Percentiles rank a stretch among this genome's conserved stretches.
phyloP scores from a whole-genome alignment of 192 early-diverging fungal species.

The Haplosporangium gracile region DNA sequence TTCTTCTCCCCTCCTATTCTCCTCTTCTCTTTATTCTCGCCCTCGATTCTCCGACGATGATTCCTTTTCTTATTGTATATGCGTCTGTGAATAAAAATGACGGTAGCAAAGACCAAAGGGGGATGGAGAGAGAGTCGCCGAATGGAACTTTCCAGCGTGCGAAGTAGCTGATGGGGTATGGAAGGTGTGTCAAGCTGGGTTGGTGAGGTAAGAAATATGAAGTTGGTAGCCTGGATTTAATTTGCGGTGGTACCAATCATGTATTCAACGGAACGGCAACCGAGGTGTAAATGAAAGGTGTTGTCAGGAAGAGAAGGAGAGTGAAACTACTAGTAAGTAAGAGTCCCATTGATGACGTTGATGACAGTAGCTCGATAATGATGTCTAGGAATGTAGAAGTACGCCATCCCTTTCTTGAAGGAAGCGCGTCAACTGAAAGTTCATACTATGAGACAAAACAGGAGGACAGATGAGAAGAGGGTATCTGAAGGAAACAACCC shows the following conservation, averaged over 20 bases:
- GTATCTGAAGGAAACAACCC: too few species aligned
- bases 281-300: not conserved
- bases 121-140: not conserved
- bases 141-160: not conserved
- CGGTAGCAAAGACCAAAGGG: not conserved
- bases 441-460: slow-evolving; percentile 1
- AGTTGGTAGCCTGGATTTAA: not conserved
- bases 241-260: not conserved
- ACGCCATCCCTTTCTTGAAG: not conserved
- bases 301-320: not conserved
- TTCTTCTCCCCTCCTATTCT: not conserved
- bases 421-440: not conserved
- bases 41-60: not conserved
- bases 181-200: not conserved
- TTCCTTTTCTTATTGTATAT: not conserved
- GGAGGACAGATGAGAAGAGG: not conserved
- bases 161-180: not conserved
- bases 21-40: not conserved
- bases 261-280: not conserved
- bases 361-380: not conserved
- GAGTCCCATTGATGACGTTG: not conserved
- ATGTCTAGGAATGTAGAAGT: not conserved
- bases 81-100: not conserved
- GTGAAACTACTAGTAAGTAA: not conserved
- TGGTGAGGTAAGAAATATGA: not conserved